These are phyloP conservation scores for Dryas alaskensis DNA, from an alignment of 306 rosid genomes.

Conservation along the genomic window DNA sequence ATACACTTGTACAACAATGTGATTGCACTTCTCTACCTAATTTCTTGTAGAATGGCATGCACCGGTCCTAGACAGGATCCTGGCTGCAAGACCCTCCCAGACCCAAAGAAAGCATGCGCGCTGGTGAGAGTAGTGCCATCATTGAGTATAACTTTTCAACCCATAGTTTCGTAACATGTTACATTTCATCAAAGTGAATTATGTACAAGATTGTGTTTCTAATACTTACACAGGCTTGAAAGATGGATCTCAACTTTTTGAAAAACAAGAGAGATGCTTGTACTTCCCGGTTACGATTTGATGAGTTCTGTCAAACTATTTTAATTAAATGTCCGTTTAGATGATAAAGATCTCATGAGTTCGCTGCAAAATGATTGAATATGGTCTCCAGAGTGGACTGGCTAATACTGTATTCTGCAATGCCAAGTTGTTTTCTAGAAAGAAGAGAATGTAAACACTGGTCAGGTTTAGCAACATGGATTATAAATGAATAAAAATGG, in stretches of 20 bases:
- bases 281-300: neutral
- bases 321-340: neutral
- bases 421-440: slow-evolving; percentile 58
- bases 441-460: slow-evolving; percentile 24
- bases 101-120: neutral
- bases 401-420: slow-evolving; percentile 92
- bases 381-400: slow-evolving; percentile 90
- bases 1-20: no score
- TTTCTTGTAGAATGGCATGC: neutral
- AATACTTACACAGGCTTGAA: slow-evolving; percentile 20
- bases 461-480: neutral
- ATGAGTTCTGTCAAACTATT: neutral
- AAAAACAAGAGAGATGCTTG: neutral
- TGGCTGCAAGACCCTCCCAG: neutral
- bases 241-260: neutral
- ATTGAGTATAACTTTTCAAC: neutral
- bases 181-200: neutral
- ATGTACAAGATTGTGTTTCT: slow-evolving; percentile 10
- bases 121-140: neutral
- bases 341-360: slow-evolving; percentile 36
- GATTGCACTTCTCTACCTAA: neutral
- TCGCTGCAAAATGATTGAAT: slow-evolving; percentile 89
- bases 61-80: neutral
- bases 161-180: neutral
- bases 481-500: slow-evolving; percentile 8